Evolutionary conservation across 768 basidiomycete genomes (phyloP), one percentile per base, ranked within the genome.

Genomic region (Serendipita sp.): DNA sequence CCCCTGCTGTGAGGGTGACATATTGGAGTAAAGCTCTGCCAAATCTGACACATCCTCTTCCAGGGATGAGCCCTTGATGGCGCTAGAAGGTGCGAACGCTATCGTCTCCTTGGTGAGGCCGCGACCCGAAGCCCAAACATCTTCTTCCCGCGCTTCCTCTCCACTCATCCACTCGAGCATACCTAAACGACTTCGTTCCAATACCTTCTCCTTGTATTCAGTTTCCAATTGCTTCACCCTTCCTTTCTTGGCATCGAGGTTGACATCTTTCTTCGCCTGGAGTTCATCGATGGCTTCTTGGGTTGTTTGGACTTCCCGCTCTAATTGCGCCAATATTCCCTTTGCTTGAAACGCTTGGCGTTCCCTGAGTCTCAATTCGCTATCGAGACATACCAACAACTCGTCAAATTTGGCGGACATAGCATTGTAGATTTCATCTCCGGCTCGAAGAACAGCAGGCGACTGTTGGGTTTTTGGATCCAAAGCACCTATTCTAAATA

Each of bases 401-500:
- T 58, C 53, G 26, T 58, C 53, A 20, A 58, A 58, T 58, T 33
- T 58, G 17, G 22, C 24, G 17, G 53, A 26, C 53, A 58, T 58
- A 9, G 20, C 53, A 9, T 22, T 30, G 30, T 24, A 58, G 9
- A 58, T 33, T 34, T 58, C 53, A 26, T 58, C 53, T n/a, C 53
- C 53, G 17, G 53, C 53, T 11, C 53, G 53, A 9, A 22, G 53
- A 22, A 34, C 53, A 28, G 53, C 53, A n/a, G 53, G 26, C 24
- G 30, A 58, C 26, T 58, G 24, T 58, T 58, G 53, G 13, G 53
- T 58, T 0, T 33, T 58, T n/a, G 53, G 53, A 31, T 58, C 53
- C 24, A 58, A 26, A 11, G 53, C 53, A 33, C 53, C 53, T 24
- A 58, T 24, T n/a, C 53, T 24, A 58, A 58, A 58, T 13, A 66